Conservation (phyloP, 2,329 filamentous ascomycete genomes). For the Neofusicoccum umdonicola region DNA sequence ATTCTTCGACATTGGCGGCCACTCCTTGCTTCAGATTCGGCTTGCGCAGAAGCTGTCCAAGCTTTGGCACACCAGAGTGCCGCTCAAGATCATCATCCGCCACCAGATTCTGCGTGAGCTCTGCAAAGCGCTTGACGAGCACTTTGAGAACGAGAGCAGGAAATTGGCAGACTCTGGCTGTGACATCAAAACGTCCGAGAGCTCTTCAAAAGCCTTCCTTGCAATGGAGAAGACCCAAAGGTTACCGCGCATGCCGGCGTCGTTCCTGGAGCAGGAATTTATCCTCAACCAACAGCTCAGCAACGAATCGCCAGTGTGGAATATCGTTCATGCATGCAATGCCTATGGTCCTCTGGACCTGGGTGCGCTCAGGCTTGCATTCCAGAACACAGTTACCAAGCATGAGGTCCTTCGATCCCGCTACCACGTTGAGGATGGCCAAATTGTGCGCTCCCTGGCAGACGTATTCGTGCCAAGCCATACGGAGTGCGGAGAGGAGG, state of each 20-base stretch:
- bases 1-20: slow-evolving; percentile 18
- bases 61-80: background rate
- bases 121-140: background rate
- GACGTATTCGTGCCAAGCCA: background rate
- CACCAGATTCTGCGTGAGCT: slow-evolving; percentile 11
- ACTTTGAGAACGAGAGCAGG: background rate
- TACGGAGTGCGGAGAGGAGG: background rate
- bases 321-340: background rate
- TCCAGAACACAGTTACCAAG: background rate
- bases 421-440: background rate
- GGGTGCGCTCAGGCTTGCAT: background rate
- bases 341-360: background rate
- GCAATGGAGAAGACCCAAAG: background rate
- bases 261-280: background rate
- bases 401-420: slow-evolving; percentile 11
- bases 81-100: slow-evolving; percentile 13
- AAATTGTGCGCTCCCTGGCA: background rate
- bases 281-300: background rate
- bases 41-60: slow-evolving; percentile 16
- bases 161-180: too few relatives aligned
- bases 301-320: background rate
- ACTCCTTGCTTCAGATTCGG: slow-evolving; percentile 17
- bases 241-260: background rate
- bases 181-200: background rate
- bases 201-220: background rate